Evolutionary conservation across 2,329 filamentous ascomycete species (phyloP).

Genomic region (Aspergillus fumigatus): DNA sequence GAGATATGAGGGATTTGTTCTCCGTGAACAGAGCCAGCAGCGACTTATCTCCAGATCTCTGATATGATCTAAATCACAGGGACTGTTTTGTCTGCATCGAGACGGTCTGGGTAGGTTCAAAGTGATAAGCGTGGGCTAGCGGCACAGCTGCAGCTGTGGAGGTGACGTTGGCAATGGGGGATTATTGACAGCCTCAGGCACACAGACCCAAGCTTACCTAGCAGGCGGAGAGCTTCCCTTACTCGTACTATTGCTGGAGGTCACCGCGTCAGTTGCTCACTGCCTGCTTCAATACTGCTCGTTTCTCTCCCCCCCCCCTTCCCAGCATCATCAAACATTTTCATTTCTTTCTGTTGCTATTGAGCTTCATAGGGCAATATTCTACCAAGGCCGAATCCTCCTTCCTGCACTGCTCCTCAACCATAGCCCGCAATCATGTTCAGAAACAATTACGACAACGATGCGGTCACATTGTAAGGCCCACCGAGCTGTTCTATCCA

Average conservation of each 20-base stretch:
- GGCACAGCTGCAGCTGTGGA: slow-evolving; percentile 5
- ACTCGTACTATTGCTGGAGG: slow-evolving; percentile 8
- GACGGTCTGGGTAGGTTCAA: background rate
- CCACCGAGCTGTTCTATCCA: slow-evolving; percentile 36
- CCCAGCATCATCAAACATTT: slow-evolving; percentile 3
- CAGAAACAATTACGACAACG: slow-evolving; percentile 99
- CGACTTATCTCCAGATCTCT: background rate
- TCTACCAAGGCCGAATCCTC: background rate
- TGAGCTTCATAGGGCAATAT: background rate
- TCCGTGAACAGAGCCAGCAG: slow-evolving; percentile 2
- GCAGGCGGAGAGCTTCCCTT: slow-evolving; percentile 7
- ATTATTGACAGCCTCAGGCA: slow-evolving; percentile 15
- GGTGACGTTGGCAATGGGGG: slow-evolving; percentile 23
- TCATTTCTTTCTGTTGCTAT: slow-evolving; percentile 12
- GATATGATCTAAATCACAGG: background rate
- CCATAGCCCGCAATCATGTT: slow-evolving; percentile 62
- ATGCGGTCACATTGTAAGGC: slow-evolving; percentile 93
- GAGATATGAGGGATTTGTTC: background rate
- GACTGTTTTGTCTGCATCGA: slow-evolving; percentile 7
- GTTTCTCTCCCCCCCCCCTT: slow-evolving; percentile 2
- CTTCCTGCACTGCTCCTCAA: slow-evolving; percentile 3
- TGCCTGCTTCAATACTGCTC: slow-evolving; percentile 19
- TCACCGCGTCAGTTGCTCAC: slow-evolving; percentile 33
- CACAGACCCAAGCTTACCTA: slow-evolving; percentile 4
- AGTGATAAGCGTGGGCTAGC: background rate